Base-by-base conservation (phyloP, 129 eudicot genomes). In the Sambucus nigra region DNA sequence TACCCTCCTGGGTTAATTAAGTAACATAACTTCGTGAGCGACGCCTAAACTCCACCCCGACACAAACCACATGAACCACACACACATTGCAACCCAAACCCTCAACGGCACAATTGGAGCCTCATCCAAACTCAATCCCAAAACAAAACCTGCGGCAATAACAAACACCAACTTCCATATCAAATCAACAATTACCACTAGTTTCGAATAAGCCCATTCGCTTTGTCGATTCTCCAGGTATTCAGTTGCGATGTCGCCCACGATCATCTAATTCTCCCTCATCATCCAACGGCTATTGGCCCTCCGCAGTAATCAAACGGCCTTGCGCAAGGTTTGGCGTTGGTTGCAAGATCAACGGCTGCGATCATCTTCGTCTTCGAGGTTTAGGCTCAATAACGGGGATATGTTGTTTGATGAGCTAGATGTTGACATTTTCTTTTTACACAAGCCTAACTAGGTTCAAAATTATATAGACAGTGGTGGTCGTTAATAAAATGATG, bases 201-300 rank as follows among this genome's bases (percentile, higher is more conserved):
- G 89, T 38, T 57, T 70, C 35, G 89, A 81, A 44, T 81, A 77
- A 0, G 89, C 84, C 89, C 89, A 81, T 11, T 81, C 89, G 42
- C 49, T 52, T 18, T 81, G 89, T 25, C 84, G 29, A 44, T 81
- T 81, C 26, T 81, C 89, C 7, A 81, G 57, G 57, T 81, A 73
- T 35, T 77, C 76, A 1, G 84, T 84, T 1, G 89, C 89, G 8
- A 81, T 42, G 31, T 81, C 89, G 19, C 89, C 47, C 0, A 81
- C 89, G 1, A 74, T 52, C 81, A 77, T 77, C 41, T 84, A 81
- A 18, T 78, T 78, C 31, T 71, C 78, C 38, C 73, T 52, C 73
- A 73, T 48, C 61, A 70, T 41, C 29, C 69, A 63, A 17, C 89
- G 76, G 48, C 78, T 68, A 25, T 76, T 77, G 14, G 81, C 84